Conservation (phyloP, 2,329 filamentous ascomycete species). For the Colletotrichum spaethianum region DNA sequence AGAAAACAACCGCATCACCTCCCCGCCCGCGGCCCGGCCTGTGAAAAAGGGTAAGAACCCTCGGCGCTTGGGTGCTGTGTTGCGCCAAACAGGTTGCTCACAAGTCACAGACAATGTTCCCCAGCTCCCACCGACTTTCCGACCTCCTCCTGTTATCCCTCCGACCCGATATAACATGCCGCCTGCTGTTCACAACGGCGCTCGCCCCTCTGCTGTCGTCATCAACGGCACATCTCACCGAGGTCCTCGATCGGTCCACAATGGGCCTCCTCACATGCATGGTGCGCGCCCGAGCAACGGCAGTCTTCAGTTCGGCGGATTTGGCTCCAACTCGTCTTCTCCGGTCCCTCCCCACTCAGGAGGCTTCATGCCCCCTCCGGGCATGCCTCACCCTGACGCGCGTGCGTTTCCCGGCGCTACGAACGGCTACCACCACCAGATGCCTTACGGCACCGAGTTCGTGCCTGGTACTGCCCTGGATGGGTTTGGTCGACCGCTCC, state of each 20-base stretch:
- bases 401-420: conserved; percentile 50
- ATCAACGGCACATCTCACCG: conserved; percentile 52
- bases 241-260: conserved; percentile 52
- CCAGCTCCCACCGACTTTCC: conserved; percentile 33
- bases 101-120: conserved; percentile 18
- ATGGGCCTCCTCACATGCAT: conserved; percentile 58
- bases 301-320: conserved; percentile 70
- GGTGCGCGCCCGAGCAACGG: conserved; percentile 68
- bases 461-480: conserved; percentile 54
- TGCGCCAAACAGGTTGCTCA: conserved; percentile 5
- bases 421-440: conserved; percentile 56
- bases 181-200: conserved; percentile 41
- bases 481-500: conserved; percentile 54
- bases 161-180: conserved; percentile 59
- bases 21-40: background rate
- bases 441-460: conserved; percentile 54
- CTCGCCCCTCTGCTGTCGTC: conserved; percentile 47
- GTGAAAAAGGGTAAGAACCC: conserved; percentile 1
- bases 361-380: conserved; percentile 65
- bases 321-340: conserved; percentile 71
- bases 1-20: conserved; percentile 6
- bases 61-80: background rate
- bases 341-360: conserved; percentile 66
- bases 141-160: conserved; percentile 51
- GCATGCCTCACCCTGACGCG: conserved; percentile 53